Conservation (phyloP, 148 eudicot species). For the Camellia granthamiana region DNA sequence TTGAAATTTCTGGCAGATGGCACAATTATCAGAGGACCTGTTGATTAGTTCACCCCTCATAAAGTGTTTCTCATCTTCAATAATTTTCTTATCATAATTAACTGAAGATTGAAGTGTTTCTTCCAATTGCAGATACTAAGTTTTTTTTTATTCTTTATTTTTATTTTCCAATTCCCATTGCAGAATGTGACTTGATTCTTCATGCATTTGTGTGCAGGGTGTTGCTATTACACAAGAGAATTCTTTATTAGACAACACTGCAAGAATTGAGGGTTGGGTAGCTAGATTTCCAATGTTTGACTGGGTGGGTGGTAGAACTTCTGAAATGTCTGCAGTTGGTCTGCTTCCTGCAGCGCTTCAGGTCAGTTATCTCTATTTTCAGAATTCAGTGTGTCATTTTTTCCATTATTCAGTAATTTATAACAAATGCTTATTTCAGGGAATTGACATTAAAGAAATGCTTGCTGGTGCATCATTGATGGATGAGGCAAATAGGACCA, state of each 20-base stretch:
- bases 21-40: not conserved
- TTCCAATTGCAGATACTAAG: not conserved
- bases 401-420: not conserved
- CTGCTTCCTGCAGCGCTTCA: constrained; percentile 97
- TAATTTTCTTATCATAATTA: not conserved
- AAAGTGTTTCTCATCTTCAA: not conserved
- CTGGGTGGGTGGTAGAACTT: constrained; percentile 98
- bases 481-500: constrained; percentile 87
- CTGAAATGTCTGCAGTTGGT: constrained; percentile 98
- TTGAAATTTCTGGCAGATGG: not conserved
- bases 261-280: constrained; percentile 91
- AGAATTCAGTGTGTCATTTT: constrained; percentile 1
- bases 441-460: constrained; percentile 84
- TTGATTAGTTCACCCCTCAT: not conserved
- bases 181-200: not conserved
- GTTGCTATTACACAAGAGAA: constrained; percentile 95
- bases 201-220: constrained; percentile 48
- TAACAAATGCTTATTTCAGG: constrained; percentile 45
- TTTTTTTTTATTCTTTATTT: too few species aligned
- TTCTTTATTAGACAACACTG: constrained; percentile 88
- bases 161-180: not conserved
- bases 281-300: constrained; percentile 98
- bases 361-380: constrained; percentile 36
- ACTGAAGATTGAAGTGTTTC: not conserved
- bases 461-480: constrained; percentile 90